phyloP scores from a whole-genome alignment of 2,329 filamentous ascomycete genomes.

The Herpotrichia juniperi region DNA sequence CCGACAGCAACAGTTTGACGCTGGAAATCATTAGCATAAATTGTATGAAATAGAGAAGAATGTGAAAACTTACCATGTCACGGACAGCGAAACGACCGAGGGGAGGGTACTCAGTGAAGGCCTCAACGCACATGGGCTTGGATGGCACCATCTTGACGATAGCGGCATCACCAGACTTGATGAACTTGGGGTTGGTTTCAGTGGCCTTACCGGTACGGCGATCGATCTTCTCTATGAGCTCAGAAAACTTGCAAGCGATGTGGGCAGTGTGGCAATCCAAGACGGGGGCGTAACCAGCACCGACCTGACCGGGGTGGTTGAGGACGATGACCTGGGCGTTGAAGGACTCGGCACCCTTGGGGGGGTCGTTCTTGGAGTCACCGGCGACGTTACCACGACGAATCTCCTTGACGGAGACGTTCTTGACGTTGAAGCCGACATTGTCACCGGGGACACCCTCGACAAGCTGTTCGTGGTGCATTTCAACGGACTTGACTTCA shows the following conservation, averaged over 20 bases:
- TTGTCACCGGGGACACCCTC: constrained; percentile 99
- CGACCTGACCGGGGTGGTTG: constrained; percentile 99
- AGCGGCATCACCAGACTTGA: constrained; percentile 99
- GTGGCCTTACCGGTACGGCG: constrained; percentile 99
- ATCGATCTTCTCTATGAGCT: constrained; percentile 99
- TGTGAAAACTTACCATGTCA: constrained; percentile 72
- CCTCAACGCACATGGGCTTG: constrained; percentile 99
- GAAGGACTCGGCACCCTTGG: constrained; percentile 87
- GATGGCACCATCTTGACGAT: constrained; percentile 99
- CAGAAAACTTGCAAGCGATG: constrained; percentile 99
- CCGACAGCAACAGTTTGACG: constrained; percentile 80
- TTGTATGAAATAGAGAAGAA: background rate
- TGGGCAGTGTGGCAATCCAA: constrained; percentile 99
- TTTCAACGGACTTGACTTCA: constrained; percentile 99
- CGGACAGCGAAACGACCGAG: constrained; percentile 99
- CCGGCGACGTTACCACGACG: constrained; percentile 99
- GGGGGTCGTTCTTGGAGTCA: constrained; percentile 99
- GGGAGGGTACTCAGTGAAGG: constrained; percentile 99
- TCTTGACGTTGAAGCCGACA: constrained; percentile 99
- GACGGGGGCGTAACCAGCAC: constrained; percentile 98
- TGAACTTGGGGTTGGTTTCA: constrained; percentile 94
- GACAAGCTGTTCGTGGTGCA: constrained; percentile 99
- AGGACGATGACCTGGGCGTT: constrained; percentile 99
- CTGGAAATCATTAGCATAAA: constrained; percentile 50
- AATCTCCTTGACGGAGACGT: constrained; percentile 99